phyloP scores from a whole-genome alignment of 1,284 basidiomycete genomes.

The Ganoderma sinense region DNA sequence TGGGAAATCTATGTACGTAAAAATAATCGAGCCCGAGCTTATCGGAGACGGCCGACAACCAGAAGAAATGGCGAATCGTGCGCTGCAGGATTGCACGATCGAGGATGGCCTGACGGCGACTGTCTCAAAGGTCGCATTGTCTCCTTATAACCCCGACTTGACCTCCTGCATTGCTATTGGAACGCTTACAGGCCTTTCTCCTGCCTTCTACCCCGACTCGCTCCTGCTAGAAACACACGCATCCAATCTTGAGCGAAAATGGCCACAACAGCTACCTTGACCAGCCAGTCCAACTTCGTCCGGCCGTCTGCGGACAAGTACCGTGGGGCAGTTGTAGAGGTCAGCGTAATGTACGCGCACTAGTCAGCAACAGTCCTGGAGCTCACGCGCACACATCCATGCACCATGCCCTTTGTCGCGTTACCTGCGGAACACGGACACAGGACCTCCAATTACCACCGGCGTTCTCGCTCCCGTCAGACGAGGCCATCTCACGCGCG shows the following conservation, averaged over 20 bases:
- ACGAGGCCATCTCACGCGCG: conserved; percentile 75
- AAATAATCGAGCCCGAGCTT: conserved; percentile 3
- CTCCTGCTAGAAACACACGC: not conserved
- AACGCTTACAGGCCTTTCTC: not conserved
- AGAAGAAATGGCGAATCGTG: conserved; percentile 11
- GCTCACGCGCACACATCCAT: conserved; percentile 49
- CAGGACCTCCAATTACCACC: conserved; percentile 91
- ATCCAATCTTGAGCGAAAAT: conserved; percentile 12
- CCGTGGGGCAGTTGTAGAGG: conserved; percentile 84
- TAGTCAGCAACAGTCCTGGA: conserved; percentile 37
- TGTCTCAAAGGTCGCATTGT: not conserved
- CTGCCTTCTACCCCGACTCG: not conserved
- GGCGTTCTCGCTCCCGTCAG: conserved; percentile 82
- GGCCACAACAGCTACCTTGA: conserved; percentile 24
- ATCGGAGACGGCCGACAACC: conserved; percentile 19
- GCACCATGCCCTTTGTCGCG: not conserved
- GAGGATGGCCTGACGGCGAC: conserved; percentile 26
- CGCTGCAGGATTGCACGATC: conserved; percentile 23
- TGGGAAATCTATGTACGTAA: not conserved
- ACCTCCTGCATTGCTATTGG: conserved; percentile 8
- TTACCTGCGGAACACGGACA: not conserved
- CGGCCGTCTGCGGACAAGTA: conserved; percentile 59
- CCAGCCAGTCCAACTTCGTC: conserved; percentile 16
- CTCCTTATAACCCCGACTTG: conserved; percentile 18
- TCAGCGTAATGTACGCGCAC: conserved; percentile 34